Base-by-base conservation (phyloP, 371 early-diverging fungal species). In the Mucor piriformis region DNA sequence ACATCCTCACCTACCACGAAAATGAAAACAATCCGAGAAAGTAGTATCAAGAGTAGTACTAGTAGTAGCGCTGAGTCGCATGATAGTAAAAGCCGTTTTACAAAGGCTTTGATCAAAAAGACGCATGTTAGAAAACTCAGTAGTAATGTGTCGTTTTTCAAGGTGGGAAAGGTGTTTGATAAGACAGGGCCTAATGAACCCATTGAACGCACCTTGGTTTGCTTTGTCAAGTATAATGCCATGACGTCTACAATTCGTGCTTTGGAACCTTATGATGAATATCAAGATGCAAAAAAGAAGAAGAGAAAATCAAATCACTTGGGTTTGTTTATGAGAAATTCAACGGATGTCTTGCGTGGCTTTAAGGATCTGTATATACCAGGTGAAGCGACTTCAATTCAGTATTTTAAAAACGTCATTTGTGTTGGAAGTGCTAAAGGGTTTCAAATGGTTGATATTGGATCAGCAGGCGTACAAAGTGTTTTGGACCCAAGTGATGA, bases 381-480 rank as follows among this genome's bases (percentile, higher is more conserved):
- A 11, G 85, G 91, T 10, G 96, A 94, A 76, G 86, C 92, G 2
- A 81, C 84, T n/a, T 92, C 93, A 11, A 79, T 97, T 48, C 92
- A 94, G 66, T 93, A 89, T 57, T 76, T 96, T 62, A 87, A 88
- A 33, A 88, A 90, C 27, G 90, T 89, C 27, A 83, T 97, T 18
- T 94, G 93, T 66, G 93, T 97, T 6, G 98, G 98, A 10, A 94
- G 96, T 65, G 83, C 85, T 13, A 90, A 89, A 63, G 98, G 98
- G 0, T 97, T 97, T 69, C 96, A 96, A 64, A 82, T 97, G 67
- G 92, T 97, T 4, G 91, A 96, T 64, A 64, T 94, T 29, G 84
- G 85, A 29, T 87, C 92, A 4, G 76, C 93, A 29, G 87, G 88
- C 54, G 95, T 76, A 11, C 76, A 76, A 48, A 79, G 79, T 58